phyloP scores from a whole-genome alignment of 2,329 filamentous ascomycete species.

The Aschersonia sp. region DNA sequence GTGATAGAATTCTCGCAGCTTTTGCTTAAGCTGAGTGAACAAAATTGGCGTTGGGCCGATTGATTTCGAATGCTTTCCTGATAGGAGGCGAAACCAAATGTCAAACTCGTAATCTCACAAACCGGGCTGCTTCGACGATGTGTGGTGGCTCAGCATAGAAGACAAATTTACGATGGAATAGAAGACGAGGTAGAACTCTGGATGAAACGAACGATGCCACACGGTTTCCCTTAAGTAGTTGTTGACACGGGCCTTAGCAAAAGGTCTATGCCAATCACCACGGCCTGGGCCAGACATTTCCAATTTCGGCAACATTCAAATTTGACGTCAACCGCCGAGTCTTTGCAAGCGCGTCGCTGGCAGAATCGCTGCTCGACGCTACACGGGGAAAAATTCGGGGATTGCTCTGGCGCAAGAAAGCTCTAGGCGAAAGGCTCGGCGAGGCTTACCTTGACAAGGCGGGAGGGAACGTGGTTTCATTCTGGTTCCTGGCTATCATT shows the following conservation, averaged over 20 bases:
- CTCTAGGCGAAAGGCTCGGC: slow-evolving; percentile 1
- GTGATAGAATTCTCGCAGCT: no score
- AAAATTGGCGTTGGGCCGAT: no score
- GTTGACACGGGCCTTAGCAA: background rate
- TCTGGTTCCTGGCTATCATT: background rate
- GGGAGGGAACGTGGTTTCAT: background rate
- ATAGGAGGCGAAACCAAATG: no score
- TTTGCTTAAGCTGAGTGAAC: no score
- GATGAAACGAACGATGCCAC: no score
- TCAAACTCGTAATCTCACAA: no score
- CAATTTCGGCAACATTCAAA: background rate
- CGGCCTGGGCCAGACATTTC: background rate
- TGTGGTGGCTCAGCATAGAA: background rate
- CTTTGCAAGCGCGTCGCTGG: no score
- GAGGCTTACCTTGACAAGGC: slow-evolving; percentile 1
- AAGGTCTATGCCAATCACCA: background rate
- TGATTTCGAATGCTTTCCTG: no score
- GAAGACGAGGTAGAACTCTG: background rate
- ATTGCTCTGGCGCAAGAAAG: no score
- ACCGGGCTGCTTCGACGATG: no score
- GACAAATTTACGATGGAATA: background rate
- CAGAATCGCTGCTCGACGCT: no score
- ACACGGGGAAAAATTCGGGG: no score
- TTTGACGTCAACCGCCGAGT: background rate
- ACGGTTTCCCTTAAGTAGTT: background rate